Conservation (phyloP, 2,329 filamentous ascomycete genomes). For the Neopestalotiopsis clavispora region DNA sequence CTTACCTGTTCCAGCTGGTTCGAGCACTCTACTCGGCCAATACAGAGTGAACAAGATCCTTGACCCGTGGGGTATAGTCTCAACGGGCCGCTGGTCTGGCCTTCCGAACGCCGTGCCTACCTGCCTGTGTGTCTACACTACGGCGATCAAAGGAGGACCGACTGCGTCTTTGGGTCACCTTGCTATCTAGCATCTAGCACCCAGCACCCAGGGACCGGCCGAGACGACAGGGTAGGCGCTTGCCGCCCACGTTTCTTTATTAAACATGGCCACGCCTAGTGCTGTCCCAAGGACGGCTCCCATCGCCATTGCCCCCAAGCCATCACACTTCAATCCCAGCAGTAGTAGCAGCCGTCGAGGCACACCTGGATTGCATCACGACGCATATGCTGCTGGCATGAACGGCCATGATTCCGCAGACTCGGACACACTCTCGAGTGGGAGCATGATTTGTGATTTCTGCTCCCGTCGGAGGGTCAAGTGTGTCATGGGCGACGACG, state of each 20-base stretch:
- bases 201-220: background rate
- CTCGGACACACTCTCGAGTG: conserved; percentile 46
- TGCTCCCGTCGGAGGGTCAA: conserved; percentile 76
- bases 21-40: conserved; percentile 8
- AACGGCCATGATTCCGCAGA: conserved; percentile 59
- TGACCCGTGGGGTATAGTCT: conserved; percentile 16
- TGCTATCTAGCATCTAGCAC: background rate
- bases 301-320: conserved; percentile 69
- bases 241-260: conserved; percentile 12
- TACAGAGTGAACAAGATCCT: conserved; percentile 20
- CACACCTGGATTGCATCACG: conserved; percentile 43
- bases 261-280: conserved; percentile 57
- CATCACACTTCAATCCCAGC: conserved; percentile 46
- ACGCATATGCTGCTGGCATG: conserved; percentile 55
- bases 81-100: conserved; percentile 10
- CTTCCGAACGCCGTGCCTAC: background rate
- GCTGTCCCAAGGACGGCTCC: conserved; percentile 65
- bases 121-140: background rate
- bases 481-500: conserved; percentile 77
- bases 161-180: background rate
- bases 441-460: conserved; percentile 66
- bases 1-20: conserved; percentile 19
- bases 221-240: conserved; percentile 9
- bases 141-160: background rate
- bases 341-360: conserved; percentile 48